A percentile compares a stretch with the other conserved stretches of the same genome.
These are phyloP conservation scores for Peniophora sp. DNA, from an alignment of 1,284 basidiomycete genomes.

Conservation along the genomic window DNA sequence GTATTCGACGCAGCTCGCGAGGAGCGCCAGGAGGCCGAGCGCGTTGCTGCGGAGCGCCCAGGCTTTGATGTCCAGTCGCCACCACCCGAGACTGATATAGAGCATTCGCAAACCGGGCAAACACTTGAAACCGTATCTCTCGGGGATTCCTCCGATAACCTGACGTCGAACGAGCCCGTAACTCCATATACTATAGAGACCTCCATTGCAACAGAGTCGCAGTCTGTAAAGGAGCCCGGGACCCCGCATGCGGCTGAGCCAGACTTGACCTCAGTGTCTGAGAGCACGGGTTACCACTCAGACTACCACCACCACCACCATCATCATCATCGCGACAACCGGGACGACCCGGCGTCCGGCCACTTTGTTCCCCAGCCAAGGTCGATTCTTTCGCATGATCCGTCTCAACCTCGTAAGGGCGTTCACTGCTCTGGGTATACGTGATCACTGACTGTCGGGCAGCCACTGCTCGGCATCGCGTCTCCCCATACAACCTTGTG, in stretches of 20 bases:
- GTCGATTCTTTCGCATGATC: constrained; percentile 59
- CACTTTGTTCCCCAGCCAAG: constrained; percentile 42
- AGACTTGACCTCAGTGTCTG: constrained; percentile 4
- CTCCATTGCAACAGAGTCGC: constrained; percentile 6
- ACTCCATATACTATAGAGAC: no score
- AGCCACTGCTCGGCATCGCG: constrained; percentile 62
- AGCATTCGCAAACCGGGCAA: no score
- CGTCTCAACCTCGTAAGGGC: constrained; percentile 49
- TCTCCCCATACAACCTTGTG: constrained; percentile 73
- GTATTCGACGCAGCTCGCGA: no score
- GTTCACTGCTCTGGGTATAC: neutral
- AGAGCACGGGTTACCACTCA: constrained; percentile 1
- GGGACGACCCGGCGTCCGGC: constrained; percentile 25
- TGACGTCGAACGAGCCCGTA: no score
- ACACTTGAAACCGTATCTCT: no score
- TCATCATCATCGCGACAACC: constrained; percentile 30
- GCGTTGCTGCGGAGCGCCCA: no score
- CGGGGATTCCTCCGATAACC: no score
- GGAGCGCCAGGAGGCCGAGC: no score
- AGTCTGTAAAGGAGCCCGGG: constrained; percentile 19
- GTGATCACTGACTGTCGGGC: constrained; percentile 3
- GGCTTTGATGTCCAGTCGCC: no score
- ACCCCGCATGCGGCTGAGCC: constrained; percentile 17
- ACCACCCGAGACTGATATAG: no score
- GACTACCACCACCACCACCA: constrained; percentile 12